A percentile compares a stretch with the other conserved stretches of the same genome.
Conservation (phyloP, 2,329 filamentous ascomycete genomes). For the Teratosphaeria destructans region DNA sequence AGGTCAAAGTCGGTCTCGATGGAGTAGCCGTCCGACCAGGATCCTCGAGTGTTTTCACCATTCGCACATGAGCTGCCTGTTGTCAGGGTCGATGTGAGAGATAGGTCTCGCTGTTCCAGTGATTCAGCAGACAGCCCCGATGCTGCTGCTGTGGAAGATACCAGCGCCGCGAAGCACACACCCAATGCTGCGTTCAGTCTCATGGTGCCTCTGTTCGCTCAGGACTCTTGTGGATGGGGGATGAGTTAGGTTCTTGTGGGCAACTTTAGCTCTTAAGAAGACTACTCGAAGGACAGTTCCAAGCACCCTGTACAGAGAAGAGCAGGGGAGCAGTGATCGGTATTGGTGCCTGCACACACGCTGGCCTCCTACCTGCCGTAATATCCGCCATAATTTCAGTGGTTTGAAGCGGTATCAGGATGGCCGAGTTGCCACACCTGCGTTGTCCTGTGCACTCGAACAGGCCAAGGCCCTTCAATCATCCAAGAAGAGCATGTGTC, state of each 20-base stretch:
- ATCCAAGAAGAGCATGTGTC: not conserved
- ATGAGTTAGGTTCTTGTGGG: not conserved
- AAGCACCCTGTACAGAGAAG: not conserved
- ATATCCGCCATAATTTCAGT: not conserved
- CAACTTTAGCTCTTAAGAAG: not conserved
- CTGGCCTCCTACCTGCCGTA: not conserved
- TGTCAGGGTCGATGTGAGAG: not conserved
- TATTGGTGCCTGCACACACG: not conserved
- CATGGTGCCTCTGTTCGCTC: not conserved
- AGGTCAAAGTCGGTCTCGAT: conserved; percentile 36
- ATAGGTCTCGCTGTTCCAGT: not conserved
- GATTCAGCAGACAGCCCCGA: conserved; percentile 1
- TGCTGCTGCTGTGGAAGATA: conserved; percentile 3
- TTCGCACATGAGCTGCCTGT: conserved; percentile 28
- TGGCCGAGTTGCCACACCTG: not conserved
- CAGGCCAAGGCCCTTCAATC: not conserved
- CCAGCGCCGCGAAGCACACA: conserved; percentile 1
- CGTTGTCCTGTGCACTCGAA: not conserved
- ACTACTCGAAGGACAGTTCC: not conserved
- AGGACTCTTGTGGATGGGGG: not conserved
- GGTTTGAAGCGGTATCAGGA: not conserved
- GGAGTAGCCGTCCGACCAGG: conserved; percentile 34
- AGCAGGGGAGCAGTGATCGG: not conserved
- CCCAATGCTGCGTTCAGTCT: not conserved
- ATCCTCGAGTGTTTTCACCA: conserved; percentile 29